Base-by-base conservation (phyloP, 2,329 filamentous ascomycete genomes). In the Colletotrichum sojae region DNA sequence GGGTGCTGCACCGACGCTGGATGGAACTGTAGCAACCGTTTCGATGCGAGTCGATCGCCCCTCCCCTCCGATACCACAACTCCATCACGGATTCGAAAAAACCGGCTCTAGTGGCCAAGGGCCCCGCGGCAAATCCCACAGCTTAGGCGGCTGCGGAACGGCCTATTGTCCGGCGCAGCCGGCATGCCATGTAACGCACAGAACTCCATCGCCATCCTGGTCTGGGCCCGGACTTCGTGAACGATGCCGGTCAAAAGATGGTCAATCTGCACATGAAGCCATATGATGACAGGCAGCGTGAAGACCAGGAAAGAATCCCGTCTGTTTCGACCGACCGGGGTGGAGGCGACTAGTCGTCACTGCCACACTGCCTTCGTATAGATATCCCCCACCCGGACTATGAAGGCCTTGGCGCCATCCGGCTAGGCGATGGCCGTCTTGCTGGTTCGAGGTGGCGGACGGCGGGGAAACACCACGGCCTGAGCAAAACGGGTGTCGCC, bases 11-110 rank as follows among this genome's bases (percentile, higher is more conserved):
- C 60, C 39, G 40, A 55, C 40, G 18, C 43, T 48, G 25, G 27
- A 58, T 63, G 64, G 25, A 64, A 68, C 60, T 53, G 53, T 48
- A 68, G 46, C 53, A 60, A 36, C 53, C 53, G 40, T 54, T 54
- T 40, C 60, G 53, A 53, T 54, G 45, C 27, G 15, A 49, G 39
- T 67, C 51, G 64, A 15, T 20, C 8, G 18, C 18, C 52, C 22
- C 27, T 39, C 10, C 43, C 31, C 13, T 39, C 18, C 27, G 36
- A 40, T 51, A 15, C 16, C 49, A 25, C 20, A 16, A 20, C 46
- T 22, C 20, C 6, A 16, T 18, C 39, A 22, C 61, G 18, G 6
- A 49, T 13, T 12, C 31, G 31, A 36, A 36, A 8, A 49, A 22
- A 20, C 9, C 46, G 6, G 18, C 39, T 15, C 18, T 16, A 18